A percentile compares a stretch with the other conserved stretches of the same genome.
Evolutionary conservation across 495 filamentous ascomycete species (phyloP).

Genomic region (Lichenothelia convexa): DNA sequence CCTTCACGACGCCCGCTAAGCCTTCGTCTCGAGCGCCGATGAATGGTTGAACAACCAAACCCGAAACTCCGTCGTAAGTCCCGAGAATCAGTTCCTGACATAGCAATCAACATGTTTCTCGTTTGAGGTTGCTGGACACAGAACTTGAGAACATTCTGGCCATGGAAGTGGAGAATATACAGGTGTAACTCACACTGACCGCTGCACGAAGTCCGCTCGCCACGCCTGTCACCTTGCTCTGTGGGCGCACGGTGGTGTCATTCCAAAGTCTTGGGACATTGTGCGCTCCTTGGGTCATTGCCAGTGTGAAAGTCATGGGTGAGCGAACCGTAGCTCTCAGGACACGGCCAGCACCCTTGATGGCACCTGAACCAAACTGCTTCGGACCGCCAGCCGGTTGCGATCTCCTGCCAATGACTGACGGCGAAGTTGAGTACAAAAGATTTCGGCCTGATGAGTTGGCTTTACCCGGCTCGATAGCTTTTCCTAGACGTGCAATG

Average conservation of each 20-base stretch:
- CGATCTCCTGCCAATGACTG: no score
- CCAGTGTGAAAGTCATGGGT: slow-evolving; percentile 52
- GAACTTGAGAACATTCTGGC: no score
- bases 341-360: slow-evolving; percentile 47
- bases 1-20: slow-evolving; percentile 49
- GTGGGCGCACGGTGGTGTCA: slow-evolving; percentile 29
- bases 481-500: no score
- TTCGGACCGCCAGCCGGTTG: no score
- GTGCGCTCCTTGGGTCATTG: slow-evolving; percentile 64
- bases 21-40: slow-evolving; percentile 52
- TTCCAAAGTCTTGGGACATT: slow-evolving; percentile 53
- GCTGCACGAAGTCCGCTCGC: slow-evolving; percentile 49
- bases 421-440: no score
- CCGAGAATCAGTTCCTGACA: no score
- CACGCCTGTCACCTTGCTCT: slow-evolving; percentile 46
- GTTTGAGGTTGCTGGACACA: no score
- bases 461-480: no score
- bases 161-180: no score
- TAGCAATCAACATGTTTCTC: no score
- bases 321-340: slow-evolving; percentile 29
- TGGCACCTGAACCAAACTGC: no score
- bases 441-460: no score
- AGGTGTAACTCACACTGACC: slow-evolving; percentile 16
- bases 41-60: slow-evolving; percentile 50
- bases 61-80: slow-evolving; percentile 45